Conservation (phyloP, 106 monocot species). For the Acorus gramineus region DNA sequence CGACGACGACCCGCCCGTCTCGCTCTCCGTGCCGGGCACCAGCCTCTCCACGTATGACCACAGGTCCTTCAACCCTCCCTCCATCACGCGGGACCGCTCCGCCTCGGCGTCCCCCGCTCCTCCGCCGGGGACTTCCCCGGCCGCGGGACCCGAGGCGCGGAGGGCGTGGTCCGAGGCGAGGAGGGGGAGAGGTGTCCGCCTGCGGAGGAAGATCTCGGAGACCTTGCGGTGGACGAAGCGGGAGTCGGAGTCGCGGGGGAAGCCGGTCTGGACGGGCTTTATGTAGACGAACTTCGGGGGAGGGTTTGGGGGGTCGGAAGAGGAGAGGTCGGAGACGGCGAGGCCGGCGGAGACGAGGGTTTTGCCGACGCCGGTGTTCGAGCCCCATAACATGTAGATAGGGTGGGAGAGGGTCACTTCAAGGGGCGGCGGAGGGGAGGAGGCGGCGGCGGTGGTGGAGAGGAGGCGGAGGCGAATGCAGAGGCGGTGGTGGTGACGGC, state of each 20-base stretch:
- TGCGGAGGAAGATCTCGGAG: slow-evolving; percentile 32
- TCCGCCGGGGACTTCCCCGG: slow-evolving; percentile 8
- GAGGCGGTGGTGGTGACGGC: slow-evolving; percentile 1
- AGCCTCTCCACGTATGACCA: slow-evolving; percentile 35
- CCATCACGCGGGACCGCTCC: slow-evolving; percentile 8
- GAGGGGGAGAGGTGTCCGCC: slow-evolving; percentile 9
- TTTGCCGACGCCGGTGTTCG: slow-evolving; percentile 95
- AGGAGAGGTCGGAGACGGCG: slow-evolving; percentile 44
- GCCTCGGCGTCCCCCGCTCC: neutral
- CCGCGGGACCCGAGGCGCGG: slow-evolving; percentile 30
- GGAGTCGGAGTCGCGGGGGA: slow-evolving; percentile 78
- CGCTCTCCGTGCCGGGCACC: slow-evolving; percentile 10
- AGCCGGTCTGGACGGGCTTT: slow-evolving; percentile 93
- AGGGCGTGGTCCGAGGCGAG: slow-evolving; percentile 55
- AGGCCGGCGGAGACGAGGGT: slow-evolving; percentile 91
- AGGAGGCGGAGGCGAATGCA: neutral
- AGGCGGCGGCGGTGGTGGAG: neutral
- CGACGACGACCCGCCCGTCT: slow-evolving; percentile 1
- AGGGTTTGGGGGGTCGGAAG: neutral
- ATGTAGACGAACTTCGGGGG: slow-evolving; percentile 53
- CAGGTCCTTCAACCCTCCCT: slow-evolving; percentile 4
- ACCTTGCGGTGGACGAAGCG: slow-evolving; percentile 56
- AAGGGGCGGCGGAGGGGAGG: slow-evolving; percentile 1
- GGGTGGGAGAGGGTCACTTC: slow-evolving; percentile 52
- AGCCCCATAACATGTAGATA: slow-evolving; percentile 69